phyloP scores from a whole-genome alignment of 805 yeast genomes.

The Suhomyces sp. region DNA sequence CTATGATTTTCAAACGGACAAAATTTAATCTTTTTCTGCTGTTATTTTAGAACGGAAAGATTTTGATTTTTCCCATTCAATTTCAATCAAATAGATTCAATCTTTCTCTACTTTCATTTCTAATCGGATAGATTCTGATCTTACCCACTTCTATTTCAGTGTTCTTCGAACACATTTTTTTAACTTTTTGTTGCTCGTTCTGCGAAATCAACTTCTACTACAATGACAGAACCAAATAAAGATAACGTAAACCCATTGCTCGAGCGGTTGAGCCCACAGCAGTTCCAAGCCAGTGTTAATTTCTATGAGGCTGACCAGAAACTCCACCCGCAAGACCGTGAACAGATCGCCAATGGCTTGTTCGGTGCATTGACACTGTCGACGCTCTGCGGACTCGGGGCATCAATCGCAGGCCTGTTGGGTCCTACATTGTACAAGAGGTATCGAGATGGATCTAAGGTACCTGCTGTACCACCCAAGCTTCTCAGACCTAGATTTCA shows the following conservation, averaged over 20 bases:
- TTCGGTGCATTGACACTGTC: conserved; percentile 22
- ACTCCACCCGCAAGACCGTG: conserved; percentile 31
- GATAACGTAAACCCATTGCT: conserved; percentile 22
- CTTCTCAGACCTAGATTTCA: conserved; percentile 18
- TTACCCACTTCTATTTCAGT: no score
- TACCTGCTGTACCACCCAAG: conserved; percentile 4
- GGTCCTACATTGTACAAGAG: conserved; percentile 29
- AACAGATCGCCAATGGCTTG: conserved; percentile 29
- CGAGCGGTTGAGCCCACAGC: conserved; percentile 28
- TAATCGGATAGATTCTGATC: no score
- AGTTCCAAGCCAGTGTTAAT: conserved; percentile 35
- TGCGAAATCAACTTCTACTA: not conserved
- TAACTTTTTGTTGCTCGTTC: not conserved
- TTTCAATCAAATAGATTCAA: no score
- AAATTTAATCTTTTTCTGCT: no score
- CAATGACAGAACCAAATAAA: not conserved
- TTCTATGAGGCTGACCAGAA: conserved; percentile 42
- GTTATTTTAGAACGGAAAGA: no score
- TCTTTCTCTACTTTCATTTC: no score
- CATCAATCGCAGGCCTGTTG: conserved; percentile 26
- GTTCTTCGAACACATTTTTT: no score
- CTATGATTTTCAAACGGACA: no score
- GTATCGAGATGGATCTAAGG: not conserved
- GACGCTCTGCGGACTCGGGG: conserved; percentile 23
- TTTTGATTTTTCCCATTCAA: no score